Base-by-base conservation (phyloP, 345 rosid genomes). In the Linum lewisii region DNA sequence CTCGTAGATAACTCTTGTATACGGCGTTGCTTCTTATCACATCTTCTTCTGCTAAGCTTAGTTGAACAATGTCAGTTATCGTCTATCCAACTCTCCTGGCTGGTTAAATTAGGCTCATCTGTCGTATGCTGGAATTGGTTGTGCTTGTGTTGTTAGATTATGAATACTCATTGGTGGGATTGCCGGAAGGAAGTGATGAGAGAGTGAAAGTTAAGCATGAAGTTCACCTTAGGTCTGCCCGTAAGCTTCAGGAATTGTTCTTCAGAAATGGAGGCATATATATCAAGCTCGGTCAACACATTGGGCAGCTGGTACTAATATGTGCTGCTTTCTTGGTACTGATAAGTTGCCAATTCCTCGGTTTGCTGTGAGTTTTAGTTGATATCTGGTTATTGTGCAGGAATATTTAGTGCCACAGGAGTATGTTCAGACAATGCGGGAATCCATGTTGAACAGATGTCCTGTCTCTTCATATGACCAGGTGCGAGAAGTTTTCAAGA, bases 241-340 rank as follows among this genome's bases (percentile, higher is more conserved):
- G 42, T 5, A 90, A 89, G 83, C 97, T 90, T 69, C 95, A 85
- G 71, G 92, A 90, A 51, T 79, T 87, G 16, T 94, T 95, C 78
- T 93, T 89, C 68, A 82, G 59, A 72, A 89, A 93, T 73, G 97
- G 96, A 69, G 99, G 97, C 65, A 80, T 93, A 59, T 87, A 89
- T 72, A 87, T 89, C 66, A 89, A 93, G 80, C 94, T 89, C n/a
- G 96, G 99, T 23, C 96, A 93, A 76, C 95, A 87, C 69, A 72
- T 89, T 24, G 97, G 96, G 26, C 92, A 93, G 74, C 67, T 85
- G 81, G 97, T 93, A 79, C 74, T 74, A 60, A 49, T 38, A 47
- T 57, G n/a, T 15, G 59, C 44, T 66, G 58, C 51, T 69, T 51
- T 21, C 56, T 60, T 55, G 26, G n/a, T 22, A 37, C 22, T 25